Base-by-base conservation (phyloP, 805 yeast species). In the Saccharomycopsis fermentans region DNA sequence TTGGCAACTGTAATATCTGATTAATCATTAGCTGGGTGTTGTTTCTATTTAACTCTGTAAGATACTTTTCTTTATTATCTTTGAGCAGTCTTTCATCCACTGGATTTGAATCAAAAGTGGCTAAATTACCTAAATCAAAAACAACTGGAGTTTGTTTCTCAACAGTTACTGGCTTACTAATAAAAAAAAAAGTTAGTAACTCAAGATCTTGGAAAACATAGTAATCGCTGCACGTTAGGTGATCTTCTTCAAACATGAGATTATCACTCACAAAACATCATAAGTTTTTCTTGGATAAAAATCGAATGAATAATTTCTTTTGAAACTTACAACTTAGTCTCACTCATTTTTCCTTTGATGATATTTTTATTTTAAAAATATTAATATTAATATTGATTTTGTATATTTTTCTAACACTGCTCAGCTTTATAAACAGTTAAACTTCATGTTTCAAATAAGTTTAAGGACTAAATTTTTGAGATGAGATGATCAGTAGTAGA, bases 41-140 rank as follows among this genome's bases (percentile, higher is more conserved):
- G 68, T 92, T 99, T 74, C 99, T 83, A 39, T 97, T 82, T 19
- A 82, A 75, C 5, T 80, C 73, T 56, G 78, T 76, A 61, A 94
- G 73, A 62, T 85, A 80, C 54, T 74, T 78, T 70, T 90, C 96
- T 66, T 81, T 82, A 51, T 78, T 74, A 19, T 78, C 77, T 65
- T 85, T 65, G 55, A 89, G 73, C 63, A 81, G 77, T 16, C 75
- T 74, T 47, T 77, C 75, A 64, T 88, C 95, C 63, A 92, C 73
- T 21, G 96, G 96, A 70, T 90, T 91, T 39, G 91, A 77, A 72
- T 92, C 98, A 68, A 89, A 91, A 1, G 87, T 88, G 4, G 97
- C 86, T 58, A 94, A 77, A 71, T 92, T 87, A 37, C 99, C 99
- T 62, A 92, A 74, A 70, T 94, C 99, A 69, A 80, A 92, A 3